Evolutionary conservation across 352 stramenopile species (phyloP), one percentile per base, ranked within the genome.

Genomic region (Elongisporangium prolatum): DNA sequence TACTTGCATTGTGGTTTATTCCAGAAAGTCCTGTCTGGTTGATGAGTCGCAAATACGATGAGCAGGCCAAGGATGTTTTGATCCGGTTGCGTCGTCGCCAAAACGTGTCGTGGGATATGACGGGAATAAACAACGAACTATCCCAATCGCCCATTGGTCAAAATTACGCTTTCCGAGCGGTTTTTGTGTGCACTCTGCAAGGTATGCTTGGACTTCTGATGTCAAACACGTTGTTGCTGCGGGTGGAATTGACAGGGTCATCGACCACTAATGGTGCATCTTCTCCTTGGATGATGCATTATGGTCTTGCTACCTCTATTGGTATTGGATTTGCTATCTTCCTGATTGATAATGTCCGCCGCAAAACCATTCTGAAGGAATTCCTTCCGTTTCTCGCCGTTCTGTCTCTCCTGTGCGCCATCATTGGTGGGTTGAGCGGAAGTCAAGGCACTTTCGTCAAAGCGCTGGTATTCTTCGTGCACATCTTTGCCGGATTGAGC

Each of bases 321-420:
- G 86, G 86, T 25, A 69, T 87, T 10, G 70, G 67, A 37, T 90
- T 93, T 44, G 84, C 84, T 44, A 85, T 86, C 57, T 89, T 93
- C 54, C 69, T 90, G 37, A 75, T 93, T 50, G 86, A 93, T 62
- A 90, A 86, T 40, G 82, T 95, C 54, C 78, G 84, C n/a, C 81
- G 86, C 52, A 93, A 95, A 68, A 95, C 86, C 17, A 88, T 95
- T n/a, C 59, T 95, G 48, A 95, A 95, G 63, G 86, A 95, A 57
- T 90, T 93, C 25, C 54, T 93, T 57, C 84, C 84, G 25, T 89
- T 92, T 52, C 68, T 91, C 21, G 64, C 77, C 21, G 57, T 88
- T 18, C 54, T 91, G 55, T 81, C 72, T 7, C 74, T 92, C 49
- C 78, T 83, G 20, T 83, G 68, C 50, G 83, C 55, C n/a, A 54